Evolutionary conservation across 2,329 filamentous ascomycete genomes (phyloP).

Genomic region (Colletotrichum godetiae): DNA sequence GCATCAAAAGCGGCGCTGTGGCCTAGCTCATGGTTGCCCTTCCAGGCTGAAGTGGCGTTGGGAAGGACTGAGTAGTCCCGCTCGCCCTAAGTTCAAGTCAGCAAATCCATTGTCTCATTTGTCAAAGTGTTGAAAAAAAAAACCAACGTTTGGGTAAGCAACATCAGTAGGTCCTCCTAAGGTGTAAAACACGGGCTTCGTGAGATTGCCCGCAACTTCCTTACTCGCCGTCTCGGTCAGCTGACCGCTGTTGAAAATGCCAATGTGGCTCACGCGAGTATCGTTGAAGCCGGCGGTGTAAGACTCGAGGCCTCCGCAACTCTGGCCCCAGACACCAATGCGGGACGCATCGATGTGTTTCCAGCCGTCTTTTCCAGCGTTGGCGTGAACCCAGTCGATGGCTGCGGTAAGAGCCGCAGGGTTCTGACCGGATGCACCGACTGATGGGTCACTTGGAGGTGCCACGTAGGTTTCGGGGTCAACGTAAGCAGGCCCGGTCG

Average conservation of each 20-base stretch:
- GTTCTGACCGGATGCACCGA: conserved; percentile 5
- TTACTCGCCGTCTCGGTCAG: neutral
- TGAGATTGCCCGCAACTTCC: neutral
- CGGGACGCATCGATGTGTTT: conserved; percentile 22
- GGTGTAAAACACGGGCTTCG: conserved; percentile 18
- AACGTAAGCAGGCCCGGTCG: neutral
- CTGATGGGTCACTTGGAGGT: neutral
- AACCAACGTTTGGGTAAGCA: conserved; percentile 1
- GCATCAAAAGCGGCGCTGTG: conserved; percentile 21
- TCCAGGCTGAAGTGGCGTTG: conserved; percentile 16
- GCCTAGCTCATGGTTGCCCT: conserved; percentile 12
- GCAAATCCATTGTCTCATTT: neutral
- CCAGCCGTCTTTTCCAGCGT: conserved; percentile 20
- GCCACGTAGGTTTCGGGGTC: conserved; percentile 12
- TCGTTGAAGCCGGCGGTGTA: conserved; percentile 21
- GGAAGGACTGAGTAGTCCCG: conserved; percentile 13
- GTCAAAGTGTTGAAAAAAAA: neutral
- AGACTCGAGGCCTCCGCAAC: conserved; percentile 21
- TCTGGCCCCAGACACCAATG: conserved; percentile 25
- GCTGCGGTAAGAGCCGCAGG: conserved; percentile 17
- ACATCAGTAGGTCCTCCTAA: conserved; percentile 12
- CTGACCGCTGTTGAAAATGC: conserved; percentile 25
- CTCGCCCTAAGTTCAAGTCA: conserved; percentile 6
- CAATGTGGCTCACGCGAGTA: conserved; percentile 4
- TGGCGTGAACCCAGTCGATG: conserved; percentile 15